Percentiles rank a stretch among this genome's conserved stretches.
Evolutionary conservation across 2,329 filamentous ascomycete species (phyloP).

Genomic region (Diaporthe ilicicola): DNA sequence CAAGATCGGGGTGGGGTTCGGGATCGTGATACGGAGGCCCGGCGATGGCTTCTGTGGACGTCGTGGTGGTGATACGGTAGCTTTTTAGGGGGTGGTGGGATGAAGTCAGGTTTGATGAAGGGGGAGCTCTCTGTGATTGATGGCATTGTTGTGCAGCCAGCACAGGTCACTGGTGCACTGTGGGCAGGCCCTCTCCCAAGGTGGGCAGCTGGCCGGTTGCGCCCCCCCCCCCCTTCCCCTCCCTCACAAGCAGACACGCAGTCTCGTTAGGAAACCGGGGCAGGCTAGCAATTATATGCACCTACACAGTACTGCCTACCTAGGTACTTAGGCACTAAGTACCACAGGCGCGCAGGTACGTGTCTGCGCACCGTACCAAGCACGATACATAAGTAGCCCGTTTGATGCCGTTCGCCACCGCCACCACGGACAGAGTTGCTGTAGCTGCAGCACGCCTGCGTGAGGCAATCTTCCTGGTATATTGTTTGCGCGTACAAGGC

Average conservation of each 20-base stretch:
- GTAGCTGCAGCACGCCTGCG: background rate
- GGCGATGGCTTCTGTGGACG: slow-evolving; percentile 24
- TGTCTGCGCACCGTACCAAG: background rate
- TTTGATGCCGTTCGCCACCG: background rate
- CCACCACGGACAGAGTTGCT: background rate
- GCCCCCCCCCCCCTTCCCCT: slow-evolving; percentile 4
- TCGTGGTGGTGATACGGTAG: slow-evolving; percentile 29
- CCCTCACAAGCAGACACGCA: slow-evolving; percentile 4
- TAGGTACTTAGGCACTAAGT: no score
- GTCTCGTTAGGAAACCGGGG: slow-evolving; percentile 22
- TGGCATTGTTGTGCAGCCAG: slow-evolving; percentile 24
- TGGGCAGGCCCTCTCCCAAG: slow-evolving; percentile 13
- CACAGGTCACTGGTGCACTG: slow-evolving; percentile 23
- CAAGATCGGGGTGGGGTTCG: slow-evolving; percentile 1
- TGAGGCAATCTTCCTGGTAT: background rate
- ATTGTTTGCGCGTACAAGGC: background rate
- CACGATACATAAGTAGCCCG: background rate
- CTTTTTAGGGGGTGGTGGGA: slow-evolving; percentile 30
- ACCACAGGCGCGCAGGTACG: background rate
- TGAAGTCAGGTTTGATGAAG: slow-evolving; percentile 33
- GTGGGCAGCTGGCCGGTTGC: slow-evolving; percentile 19
- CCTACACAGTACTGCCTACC: no score
- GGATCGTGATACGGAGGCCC: slow-evolving; percentile 25
- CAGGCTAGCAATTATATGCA: slow-evolving; percentile 19
- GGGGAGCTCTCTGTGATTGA: slow-evolving; percentile 25